Evolutionary conservation across 176 grass and related monocot genomes (phyloP).

Genomic region (Thalia dealbata): DNA sequence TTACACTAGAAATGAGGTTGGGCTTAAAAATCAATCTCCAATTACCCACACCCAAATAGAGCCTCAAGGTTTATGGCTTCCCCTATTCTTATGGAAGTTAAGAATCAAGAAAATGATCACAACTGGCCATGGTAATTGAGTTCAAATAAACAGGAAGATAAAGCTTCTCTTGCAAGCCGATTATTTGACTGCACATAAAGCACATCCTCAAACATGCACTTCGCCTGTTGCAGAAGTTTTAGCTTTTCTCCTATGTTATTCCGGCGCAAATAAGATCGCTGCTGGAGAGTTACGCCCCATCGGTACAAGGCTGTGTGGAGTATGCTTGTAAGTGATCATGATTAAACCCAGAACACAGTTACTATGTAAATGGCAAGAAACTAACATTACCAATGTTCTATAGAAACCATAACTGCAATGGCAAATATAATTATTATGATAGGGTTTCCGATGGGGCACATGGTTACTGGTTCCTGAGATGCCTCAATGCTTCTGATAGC

Average conservation of each 20-base stretch:
- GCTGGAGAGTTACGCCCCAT: conserved; percentile 73
- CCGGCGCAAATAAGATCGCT: conserved; percentile 54
- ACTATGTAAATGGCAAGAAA: background rate
- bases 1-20: no score
- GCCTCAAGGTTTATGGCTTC: background rate
- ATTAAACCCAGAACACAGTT: background rate
- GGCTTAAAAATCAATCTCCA: no score
- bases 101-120: conserved; percentile 12
- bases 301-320: conserved; percentile 63
- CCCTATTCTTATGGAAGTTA: background rate
- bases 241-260: conserved; percentile 56
- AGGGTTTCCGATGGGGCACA: no score
- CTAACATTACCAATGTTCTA: background rate
- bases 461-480: no score
- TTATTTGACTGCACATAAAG: conserved; percentile 76
- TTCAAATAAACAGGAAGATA: conserved; percentile 84
- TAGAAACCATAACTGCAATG: no score
- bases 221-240: conserved; percentile 84
- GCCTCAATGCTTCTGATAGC: no score
- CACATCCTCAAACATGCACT: conserved; percentile 84
- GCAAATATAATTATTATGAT: no score
- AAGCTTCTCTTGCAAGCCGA: conserved; percentile 48
- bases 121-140: conserved; percentile 62
- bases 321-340: background rate
- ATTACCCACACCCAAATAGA: no score